Evolutionary conservation across 1,284 basidiomycete species (phyloP).

Genomic region (Lentinus polychrous): DNA sequence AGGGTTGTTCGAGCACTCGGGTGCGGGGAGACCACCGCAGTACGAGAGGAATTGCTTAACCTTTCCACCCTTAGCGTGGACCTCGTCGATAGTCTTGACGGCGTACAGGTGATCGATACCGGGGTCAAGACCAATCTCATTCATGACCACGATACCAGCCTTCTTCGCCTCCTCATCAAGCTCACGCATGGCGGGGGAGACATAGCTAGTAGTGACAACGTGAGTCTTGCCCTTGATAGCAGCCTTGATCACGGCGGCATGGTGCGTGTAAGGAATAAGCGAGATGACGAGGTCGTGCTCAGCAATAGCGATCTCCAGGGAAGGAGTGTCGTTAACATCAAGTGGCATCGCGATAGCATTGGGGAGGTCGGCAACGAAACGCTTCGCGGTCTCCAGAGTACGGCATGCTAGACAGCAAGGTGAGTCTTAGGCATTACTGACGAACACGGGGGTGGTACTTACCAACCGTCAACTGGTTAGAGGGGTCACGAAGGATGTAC

Average conservation of each 20-base stretch:
- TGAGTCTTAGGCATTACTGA: slow-evolving; percentile 1
- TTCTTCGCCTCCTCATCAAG: slow-evolving; percentile 81
- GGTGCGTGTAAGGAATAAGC: slow-evolving; percentile 94
- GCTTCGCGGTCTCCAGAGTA: slow-evolving; percentile 70
- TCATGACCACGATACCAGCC: slow-evolving; percentile 93
- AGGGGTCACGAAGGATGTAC: slow-evolving; percentile 81
- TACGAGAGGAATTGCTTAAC: slow-evolving; percentile 94
- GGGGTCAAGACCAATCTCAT: slow-evolving; percentile 97
- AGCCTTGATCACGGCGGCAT: slow-evolving; percentile 88
- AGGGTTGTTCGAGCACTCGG: slow-evolving; percentile 87
- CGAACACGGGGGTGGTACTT: slow-evolving; percentile 7
- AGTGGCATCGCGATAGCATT: slow-evolving; percentile 73
- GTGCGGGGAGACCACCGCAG: slow-evolving; percentile 95
- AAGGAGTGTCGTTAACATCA: slow-evolving; percentile 72
- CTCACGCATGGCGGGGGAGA: slow-evolving; percentile 85
- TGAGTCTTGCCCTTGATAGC: slow-evolving; percentile 93
- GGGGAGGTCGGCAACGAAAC: slow-evolving; percentile 63
- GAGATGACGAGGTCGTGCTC: slow-evolving; percentile 93
- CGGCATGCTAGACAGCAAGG: slow-evolving; percentile 60
- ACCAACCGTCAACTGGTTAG: slow-evolving; percentile 85
- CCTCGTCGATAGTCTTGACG: slow-evolving; percentile 93
- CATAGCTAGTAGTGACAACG: slow-evolving; percentile 96
- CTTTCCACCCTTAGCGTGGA: slow-evolving; percentile 93
- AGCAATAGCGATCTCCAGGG: slow-evolving; percentile 77
- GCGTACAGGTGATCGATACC: slow-evolving; percentile 96